Evolutionary conservation across 2,329 filamentous ascomycete species (phyloP), one percentile per base, ranked within the genome.

Genomic region (Huntiella abstrusa): DNA sequence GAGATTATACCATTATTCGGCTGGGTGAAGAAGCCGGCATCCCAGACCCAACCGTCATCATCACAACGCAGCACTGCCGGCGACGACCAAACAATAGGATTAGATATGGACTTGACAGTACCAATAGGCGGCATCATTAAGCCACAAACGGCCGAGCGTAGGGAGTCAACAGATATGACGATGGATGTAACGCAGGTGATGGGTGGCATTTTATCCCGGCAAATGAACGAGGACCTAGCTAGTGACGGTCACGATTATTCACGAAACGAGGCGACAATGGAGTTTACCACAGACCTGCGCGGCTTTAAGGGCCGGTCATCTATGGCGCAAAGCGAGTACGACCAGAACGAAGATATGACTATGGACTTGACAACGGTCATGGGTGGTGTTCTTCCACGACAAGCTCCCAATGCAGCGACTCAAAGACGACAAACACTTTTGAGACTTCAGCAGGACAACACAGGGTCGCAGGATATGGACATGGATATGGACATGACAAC

Each of bases 121-220:
- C 66, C 68, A 6, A 62, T 75, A 39, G 73, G 73, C 3, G 64
- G 69, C n/a, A 76, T 50, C 33, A 11, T 47, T 15, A 17, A 44
- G 37, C 17, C 41, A 10, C 37, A 43, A 43, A 19, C n/a, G 11
- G 32, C 7, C 12, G 54, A 58, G 2, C 64, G 70, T 17, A 70
- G 72, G 15, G 72, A 75, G 52, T 83, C 86, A 33, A 79, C 92
- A 69, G 83, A 87, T 35, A 78, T 92, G 69, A 91, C 84, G 16
- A 95, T 96, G 88, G 88, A 96, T 54, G 83, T 95, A 5, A 95
- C 88, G 2, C 76, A 75, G 46, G 83, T 76, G 6, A 68, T 93
- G 45, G 88, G 88, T 6, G 74, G 79, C 3, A 95, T 96, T 46
- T 61, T 94, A 15, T 64, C 69, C 4, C 67, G 64, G 41, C 44